These are phyloP conservation scores for Pichia californica DNA, from an alignment of 805 yeast genomes.

Conservation along the genomic window DNA sequence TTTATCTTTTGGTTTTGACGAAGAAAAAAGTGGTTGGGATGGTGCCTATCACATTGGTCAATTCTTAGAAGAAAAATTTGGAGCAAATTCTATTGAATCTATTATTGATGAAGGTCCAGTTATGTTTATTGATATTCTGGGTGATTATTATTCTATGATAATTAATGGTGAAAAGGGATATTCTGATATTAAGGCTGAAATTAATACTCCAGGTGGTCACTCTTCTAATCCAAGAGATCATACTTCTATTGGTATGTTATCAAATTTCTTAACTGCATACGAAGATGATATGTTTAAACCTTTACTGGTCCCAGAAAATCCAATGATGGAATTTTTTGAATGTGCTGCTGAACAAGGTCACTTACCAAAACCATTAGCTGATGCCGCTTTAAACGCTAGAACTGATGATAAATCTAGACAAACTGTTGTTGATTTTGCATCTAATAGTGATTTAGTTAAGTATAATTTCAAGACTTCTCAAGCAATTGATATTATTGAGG, in stretches of 20 bases:
- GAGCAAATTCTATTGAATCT: constrained; percentile 51
- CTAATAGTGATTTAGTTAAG: constrained; percentile 18
- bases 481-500: constrained; percentile 59
- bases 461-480: constrained; percentile 55
- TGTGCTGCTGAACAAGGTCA: constrained; percentile 53
- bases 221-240: constrained; percentile 60
- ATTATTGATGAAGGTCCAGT: constrained; percentile 53
- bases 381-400: constrained; percentile 10
- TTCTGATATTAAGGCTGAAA: constrained; percentile 38
- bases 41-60: constrained; percentile 55
- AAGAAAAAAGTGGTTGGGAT: constrained; percentile 57
- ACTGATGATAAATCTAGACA: constrained; percentile 31
- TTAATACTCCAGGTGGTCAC: constrained; percentile 53
- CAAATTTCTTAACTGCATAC: constrained; percentile 48
- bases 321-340: constrained; percentile 49
- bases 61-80: constrained; percentile 47
- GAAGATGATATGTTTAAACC: constrained; percentile 53
- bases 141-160: constrained; percentile 16
- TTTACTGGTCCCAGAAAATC: constrained; percentile 46
- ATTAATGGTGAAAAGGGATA: constrained; percentile 37
- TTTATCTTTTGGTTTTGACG: constrained; percentile 72
- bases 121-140: constrained; percentile 38
- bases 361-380: constrained; percentile 8
- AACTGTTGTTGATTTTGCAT: constrained; percentile 27
- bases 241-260: constrained; percentile 68